Percentiles rank a stretch among this genome's conserved stretches.
phyloP scores from a whole-genome alignment of 2,329 filamentous ascomycete species.

The Neofusicoccum sp. region DNA sequence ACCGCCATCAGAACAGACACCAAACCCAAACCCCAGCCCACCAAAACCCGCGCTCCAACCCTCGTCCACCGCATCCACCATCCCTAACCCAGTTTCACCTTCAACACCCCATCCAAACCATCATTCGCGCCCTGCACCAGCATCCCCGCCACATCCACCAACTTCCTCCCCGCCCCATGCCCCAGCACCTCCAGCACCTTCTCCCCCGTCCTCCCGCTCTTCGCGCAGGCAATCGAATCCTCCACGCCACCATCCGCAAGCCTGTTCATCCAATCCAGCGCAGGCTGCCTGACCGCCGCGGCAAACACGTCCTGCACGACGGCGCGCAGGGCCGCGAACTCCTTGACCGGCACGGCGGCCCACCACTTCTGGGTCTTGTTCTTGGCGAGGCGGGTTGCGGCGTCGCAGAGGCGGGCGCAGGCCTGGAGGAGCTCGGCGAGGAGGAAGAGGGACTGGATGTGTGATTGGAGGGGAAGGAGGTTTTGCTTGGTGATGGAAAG shows the following conservation, averaged over 20 bases:
- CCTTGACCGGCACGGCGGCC: constrained; percentile 7
- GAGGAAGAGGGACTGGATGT: constrained; percentile 22
- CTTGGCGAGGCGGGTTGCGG: constrained; percentile 10
- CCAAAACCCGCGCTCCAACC: background rate
- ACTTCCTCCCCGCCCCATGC: background rate
- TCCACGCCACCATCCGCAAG: background rate
- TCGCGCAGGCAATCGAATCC: background rate
- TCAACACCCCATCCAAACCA: constrained; percentile 13
- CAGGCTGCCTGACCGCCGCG: background rate
- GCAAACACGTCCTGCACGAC: background rate
- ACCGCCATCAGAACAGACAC: background rate
- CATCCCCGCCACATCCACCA: background rate
- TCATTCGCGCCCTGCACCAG: constrained; percentile 2
- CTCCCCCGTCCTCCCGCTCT: background rate
- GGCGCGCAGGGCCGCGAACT: background rate
- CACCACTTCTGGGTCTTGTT: constrained; percentile 15
- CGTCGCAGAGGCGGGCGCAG: constrained; percentile 18
- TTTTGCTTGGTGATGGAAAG: background rate
- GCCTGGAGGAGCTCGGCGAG: constrained; percentile 29
- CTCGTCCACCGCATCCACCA: background rate
- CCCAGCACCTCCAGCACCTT: background rate
- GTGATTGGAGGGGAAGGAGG: background rate
- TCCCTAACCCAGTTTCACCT: constrained; percentile 5
- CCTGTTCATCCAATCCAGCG: constrained; percentile 20
- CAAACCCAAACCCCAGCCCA: background rate